Evolutionary conservation across 1,284 basidiomycete genomes (phyloP), one percentile per base, ranked within the genome.

Genomic region (Apiotrichum akiyoshidainum): DNA sequence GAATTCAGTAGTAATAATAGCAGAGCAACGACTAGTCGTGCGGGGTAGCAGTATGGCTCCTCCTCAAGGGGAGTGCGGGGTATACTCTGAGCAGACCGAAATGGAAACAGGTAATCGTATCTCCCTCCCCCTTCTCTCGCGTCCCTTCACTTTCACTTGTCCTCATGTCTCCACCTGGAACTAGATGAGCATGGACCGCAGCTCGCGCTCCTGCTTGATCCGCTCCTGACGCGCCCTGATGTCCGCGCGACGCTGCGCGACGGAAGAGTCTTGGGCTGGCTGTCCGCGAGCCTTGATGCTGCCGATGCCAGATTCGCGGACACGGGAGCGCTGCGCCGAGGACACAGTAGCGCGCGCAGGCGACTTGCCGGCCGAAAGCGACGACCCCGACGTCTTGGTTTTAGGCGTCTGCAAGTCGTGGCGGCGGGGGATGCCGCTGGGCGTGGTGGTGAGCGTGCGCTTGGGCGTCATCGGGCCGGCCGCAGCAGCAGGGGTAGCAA

Each of bases 181-280:
- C 19, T 44, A 44, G 7, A 44, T 44, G 19, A 76, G 55, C 74
- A 75, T 70, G 60, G 63, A 58, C 42, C 68, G 65, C 60, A 76
- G 60, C 55, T 68, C 68, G 45, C 66, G 63, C 56, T 76, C 73
- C 59, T 73, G 65, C 5, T 45, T 63, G 22, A 72, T 50, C 14
- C 73, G 64, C 50, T 70, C 70, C 52, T 66, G 65, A 50, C 64
- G 68, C 3, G 68, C 71, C 41, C 60, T 59, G 50, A 76, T 68
- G 53, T 73, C 74, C 22, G 58, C 59, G 35, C 66, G 65, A 45
- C 62, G 65, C 49, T 65, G 63, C 13, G 68, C 60, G 17, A 69
- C 69, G 44, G 68, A 63, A 61, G 33, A 60, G 65, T 54, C 68
- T 19, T 17, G 68, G 1, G 7, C 26, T 7, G 8, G 42, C 65